Evolutionary conservation across 305 asterid genomes (phyloP), one percentile per base, ranked within the genome.

Genomic region (Fraxinus velutina): DNA sequence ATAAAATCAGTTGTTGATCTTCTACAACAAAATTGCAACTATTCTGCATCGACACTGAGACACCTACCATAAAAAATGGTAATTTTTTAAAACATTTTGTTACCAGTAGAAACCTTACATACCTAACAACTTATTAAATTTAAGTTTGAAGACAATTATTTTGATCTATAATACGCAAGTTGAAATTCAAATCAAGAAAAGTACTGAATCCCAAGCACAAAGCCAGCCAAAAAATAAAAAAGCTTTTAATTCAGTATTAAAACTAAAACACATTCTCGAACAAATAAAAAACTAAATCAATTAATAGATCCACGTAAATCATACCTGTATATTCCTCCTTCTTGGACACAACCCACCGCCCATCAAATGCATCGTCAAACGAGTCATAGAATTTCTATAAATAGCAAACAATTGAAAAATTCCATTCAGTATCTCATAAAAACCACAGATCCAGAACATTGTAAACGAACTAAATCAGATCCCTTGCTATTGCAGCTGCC

Each of bases 361-460:
- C 90, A 9, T 85, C 90, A 27, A 89, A 87, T n/a, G 86, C 73
- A 55, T 87, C 90, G 37, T 89, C 90, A 76, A 89, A 89, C n/a
- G 90, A 82, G 75, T 89, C 92, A 50, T 87, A 85, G 22, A 87
- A 83, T 78, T 50, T 82, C 92, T 89, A 76, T 44, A 71, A 47
- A 74, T 12, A 13, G 30, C 19, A 12, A 22, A 12, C 6, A 39
- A 33, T 30, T 30, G 21, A 70, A 70, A 32, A 30, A 30, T 30
- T 7, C 2, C 42, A 32, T 12, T 70, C 75, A 70, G 4, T 70
- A 13, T 30, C 42, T 70, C 4, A 70, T 30, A 30, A 70, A 15
- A 70, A 13, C 21, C 10, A 70, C 22, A 70, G 42, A 70, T 70
- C 42, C 42, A 70, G 75, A 70, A 30, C 32, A 13, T 15, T 30